These are phyloP conservation scores for Isatis tinctoria DNA, from an alignment of 345 rosid species.

Conservation along the genomic window DNA sequence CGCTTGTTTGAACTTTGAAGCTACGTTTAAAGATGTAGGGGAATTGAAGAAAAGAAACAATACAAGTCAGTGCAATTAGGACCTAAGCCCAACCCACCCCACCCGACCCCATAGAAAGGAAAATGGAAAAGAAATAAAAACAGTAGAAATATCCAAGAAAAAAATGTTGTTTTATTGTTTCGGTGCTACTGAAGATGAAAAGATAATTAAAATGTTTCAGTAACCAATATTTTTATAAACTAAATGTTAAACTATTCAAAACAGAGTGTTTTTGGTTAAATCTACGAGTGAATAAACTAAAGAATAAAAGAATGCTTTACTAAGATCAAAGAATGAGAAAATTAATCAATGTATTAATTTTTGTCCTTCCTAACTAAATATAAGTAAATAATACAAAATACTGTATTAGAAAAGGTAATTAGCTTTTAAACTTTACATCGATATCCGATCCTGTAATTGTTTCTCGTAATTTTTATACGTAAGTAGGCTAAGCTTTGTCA, in stretches of 20 bases:
- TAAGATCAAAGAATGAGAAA: no score
- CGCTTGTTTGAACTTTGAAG: conserved; percentile 1
- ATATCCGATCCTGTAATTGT: not conserved
- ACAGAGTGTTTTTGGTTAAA: no score
- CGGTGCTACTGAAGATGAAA: not conserved
- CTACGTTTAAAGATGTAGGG: not conserved
- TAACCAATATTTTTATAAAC: not conserved
- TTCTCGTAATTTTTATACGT: not conserved
- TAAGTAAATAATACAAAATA: not conserved
- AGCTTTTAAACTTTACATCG: conserved; percentile 4
- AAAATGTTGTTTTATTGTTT: not conserved
- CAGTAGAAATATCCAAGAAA: not conserved
- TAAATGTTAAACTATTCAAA: no score
- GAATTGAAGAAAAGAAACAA: conserved; percentile 15
- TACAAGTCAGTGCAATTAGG: conserved; percentile 9
- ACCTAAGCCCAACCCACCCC: not conserved
- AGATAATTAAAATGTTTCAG: not conserved
- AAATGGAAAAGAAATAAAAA: not conserved
- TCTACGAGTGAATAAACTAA: no score
- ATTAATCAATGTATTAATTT: no score
- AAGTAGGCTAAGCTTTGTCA: conserved; percentile 15
- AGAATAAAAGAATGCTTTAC: no score
- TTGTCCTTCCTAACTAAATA: not conserved
- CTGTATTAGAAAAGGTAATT: not conserved
- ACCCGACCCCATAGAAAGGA: not conserved